Percentiles rank a stretch among this genome's conserved stretches.
Evolutionary conservation across 176 grass and related monocot species (phyloP).

Genomic region (Phyllostachys edulis): DNA sequence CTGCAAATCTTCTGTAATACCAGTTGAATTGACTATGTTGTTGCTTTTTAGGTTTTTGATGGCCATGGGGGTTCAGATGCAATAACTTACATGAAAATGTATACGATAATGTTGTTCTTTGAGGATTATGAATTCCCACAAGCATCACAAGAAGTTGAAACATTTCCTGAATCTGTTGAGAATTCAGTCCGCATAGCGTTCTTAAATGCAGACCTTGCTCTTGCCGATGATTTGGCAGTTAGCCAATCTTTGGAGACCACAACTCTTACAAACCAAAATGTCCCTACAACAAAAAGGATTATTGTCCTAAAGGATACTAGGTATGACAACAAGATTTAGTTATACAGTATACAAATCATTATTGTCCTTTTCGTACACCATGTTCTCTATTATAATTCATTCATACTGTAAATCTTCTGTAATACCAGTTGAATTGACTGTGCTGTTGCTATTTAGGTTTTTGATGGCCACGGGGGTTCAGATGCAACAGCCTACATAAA

Average conservation of each 20-base stretch:
- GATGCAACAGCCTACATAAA: slow-evolving; percentile 89
- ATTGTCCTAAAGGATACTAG: no score
- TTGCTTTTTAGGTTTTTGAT: slow-evolving; percentile 69
- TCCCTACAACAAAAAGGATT: no score
- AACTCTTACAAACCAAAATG: no score
- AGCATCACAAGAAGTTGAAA: slow-evolving; percentile 42
- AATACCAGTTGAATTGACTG: neutral
- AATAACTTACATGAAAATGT: slow-evolving; percentile 73
- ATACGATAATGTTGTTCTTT: no score
- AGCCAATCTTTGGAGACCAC: slow-evolving; percentile 72
- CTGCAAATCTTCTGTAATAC: slow-evolving; percentile 1
- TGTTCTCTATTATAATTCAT: no score
- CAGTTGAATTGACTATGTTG: neutral
- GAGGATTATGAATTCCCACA: slow-evolving; percentile 65
- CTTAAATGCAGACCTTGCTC: slow-evolving; percentile 66
- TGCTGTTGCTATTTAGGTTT: slow-evolving; percentile 49
- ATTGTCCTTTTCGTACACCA: no score
- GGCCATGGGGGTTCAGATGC: slow-evolving; percentile 90
- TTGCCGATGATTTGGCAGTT: slow-evolving; percentile 52
- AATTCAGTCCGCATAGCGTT: slow-evolving; percentile 52
- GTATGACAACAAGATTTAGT: no score
- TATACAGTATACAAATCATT: no score
- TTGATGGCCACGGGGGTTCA: slow-evolving; percentile 89
- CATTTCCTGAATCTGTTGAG: slow-evolving; percentile 54
- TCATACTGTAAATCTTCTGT: no score